Percentiles rank a stretch among this genome's conserved stretches.
Evolutionary conservation across 2,329 filamentous ascomycete species (phyloP).

Genomic region (Pseudogymnoascus verrucosus): DNA sequence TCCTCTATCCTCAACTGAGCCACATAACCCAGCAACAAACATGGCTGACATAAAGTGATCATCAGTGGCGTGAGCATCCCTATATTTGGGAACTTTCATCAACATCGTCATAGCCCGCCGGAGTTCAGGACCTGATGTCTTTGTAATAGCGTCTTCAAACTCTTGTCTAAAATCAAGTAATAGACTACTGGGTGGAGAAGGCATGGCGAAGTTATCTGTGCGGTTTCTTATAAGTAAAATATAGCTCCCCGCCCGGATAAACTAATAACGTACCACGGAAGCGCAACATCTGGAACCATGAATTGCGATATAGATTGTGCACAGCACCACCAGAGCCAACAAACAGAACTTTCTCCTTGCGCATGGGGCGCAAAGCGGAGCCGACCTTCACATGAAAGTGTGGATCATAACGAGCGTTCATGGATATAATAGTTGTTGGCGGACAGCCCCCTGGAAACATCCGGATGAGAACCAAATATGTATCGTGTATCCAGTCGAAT

Average conservation of each 20-base stretch:
- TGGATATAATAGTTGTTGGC: slow-evolving; percentile 50
- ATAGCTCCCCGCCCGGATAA: not conserved
- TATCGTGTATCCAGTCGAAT: slow-evolving; percentile 66
- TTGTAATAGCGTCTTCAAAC: slow-evolving; percentile 50
- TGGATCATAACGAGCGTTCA: slow-evolving; percentile 45
- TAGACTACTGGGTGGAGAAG: slow-evolving; percentile 48
- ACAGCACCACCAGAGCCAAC: slow-evolving; percentile 56
- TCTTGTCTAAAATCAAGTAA: slow-evolving; percentile 60
- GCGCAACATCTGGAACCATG: slow-evolving; percentile 54
- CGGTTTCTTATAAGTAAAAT: not conserved
- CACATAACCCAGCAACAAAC: slow-evolving; percentile 52
- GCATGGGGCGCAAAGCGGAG: slow-evolving; percentile 44
- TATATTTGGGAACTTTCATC: slow-evolving; percentile 60
- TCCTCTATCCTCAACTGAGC: slow-evolving; percentile 39
- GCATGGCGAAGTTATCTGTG: slow-evolving; percentile 52
- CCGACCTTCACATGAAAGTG: slow-evolving; percentile 49
- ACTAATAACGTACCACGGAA: slow-evolving; percentile 11
- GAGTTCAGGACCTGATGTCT: slow-evolving; percentile 46
- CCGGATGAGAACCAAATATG: slow-evolving; percentile 56
- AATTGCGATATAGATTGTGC: slow-evolving; percentile 62
- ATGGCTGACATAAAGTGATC: slow-evolving; percentile 61
- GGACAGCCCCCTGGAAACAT: slow-evolving; percentile 58
- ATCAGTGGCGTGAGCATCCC: slow-evolving; percentile 61
- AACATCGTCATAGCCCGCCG: slow-evolving; percentile 48
- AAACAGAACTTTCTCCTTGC: slow-evolving; percentile 48